Evolutionary conservation across 805 yeast genomes (phyloP).

Genomic region (Ogataea trehalophila): DNA sequence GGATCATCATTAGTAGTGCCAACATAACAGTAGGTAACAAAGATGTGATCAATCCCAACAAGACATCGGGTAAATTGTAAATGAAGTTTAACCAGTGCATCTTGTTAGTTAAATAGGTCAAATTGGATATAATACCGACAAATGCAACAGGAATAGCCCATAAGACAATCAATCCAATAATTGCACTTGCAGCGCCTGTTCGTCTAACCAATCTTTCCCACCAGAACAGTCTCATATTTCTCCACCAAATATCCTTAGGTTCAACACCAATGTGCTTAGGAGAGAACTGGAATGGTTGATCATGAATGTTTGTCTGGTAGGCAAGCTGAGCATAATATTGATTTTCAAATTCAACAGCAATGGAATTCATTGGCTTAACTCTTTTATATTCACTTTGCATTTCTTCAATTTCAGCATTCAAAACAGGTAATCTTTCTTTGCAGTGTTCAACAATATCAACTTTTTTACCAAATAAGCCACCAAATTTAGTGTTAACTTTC

Average conservation of each 20-base stretch:
- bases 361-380: constrained; percentile 66
- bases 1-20: constrained; percentile 57
- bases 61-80: constrained; percentile 44
- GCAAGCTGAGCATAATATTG: constrained; percentile 77
- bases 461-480: constrained; percentile 45
- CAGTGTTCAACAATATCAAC: constrained; percentile 59
- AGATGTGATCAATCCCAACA: constrained; percentile 64
- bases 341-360: constrained; percentile 72
- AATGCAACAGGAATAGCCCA: constrained; percentile 81
- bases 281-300: constrained; percentile 56
- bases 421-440: constrained; percentile 48
- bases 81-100: constrained; percentile 53
- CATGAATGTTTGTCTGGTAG: constrained; percentile 56
- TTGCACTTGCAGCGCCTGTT: constrained; percentile 46
- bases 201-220: constrained; percentile 64
- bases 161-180: constrained; percentile 50
- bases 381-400: constrained; percentile 48
- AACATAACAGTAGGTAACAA: constrained; percentile 63
- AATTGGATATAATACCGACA: constrained; percentile 69
- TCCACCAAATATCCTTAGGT: constrained; percentile 63
- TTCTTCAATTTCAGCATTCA: constrained; percentile 51
- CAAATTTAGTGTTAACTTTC: constrained; percentile 26
- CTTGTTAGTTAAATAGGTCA: constrained; percentile 56
- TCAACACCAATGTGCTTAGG: constrained; percentile 61
- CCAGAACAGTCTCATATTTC: constrained; percentile 73